Conservation (phyloP, 495 filamentous ascomycete species). For the Lasiosphaeriaceae sp. region DNA sequence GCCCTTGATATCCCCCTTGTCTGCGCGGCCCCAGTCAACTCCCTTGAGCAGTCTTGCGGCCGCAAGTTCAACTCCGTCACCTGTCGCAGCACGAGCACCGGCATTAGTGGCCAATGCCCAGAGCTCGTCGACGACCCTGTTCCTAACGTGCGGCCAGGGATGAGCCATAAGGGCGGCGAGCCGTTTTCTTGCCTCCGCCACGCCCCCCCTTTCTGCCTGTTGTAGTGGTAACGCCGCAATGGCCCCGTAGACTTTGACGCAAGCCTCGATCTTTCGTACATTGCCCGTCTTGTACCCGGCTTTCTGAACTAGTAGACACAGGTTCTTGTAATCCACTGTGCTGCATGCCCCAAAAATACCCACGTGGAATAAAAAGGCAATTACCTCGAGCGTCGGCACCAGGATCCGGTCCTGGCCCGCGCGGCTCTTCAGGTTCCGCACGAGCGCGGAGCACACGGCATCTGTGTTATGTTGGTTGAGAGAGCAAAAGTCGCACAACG, state of each 20-base stretch:
- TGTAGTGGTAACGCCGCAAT: slow-evolving; percentile 34
- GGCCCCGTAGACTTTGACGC: slow-evolving; percentile 70
- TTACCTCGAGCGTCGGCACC: slow-evolving; percentile 69
- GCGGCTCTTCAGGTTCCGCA: slow-evolving; percentile 33
- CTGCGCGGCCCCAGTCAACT: slow-evolving; percentile 41
- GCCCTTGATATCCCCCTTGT: slow-evolving; percentile 29
- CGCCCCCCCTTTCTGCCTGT: slow-evolving; percentile 14
- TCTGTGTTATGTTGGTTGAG: slow-evolving; percentile 26
- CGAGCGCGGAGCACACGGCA: slow-evolving; percentile 31
- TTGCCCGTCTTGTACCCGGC: slow-evolving; percentile 78
- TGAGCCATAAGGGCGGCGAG: slow-evolving; percentile 44
- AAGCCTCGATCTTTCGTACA: slow-evolving; percentile 72
- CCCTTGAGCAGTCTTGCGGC: slow-evolving; percentile 28
- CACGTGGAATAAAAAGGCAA: slow-evolving; percentile 68
- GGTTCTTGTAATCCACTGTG: slow-evolving; percentile 37
- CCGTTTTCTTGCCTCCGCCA: slow-evolving; percentile 37
- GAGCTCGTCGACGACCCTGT: slow-evolving; percentile 43
- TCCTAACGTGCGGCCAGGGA: slow-evolving; percentile 44
- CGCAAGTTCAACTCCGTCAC: slow-evolving; percentile 4
- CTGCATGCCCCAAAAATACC: slow-evolving; percentile 34
- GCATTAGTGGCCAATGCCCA: slow-evolving; percentile 32
- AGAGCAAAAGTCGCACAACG: slow-evolving; percentile 53
- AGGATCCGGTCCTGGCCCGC: slow-evolving; percentile 62
- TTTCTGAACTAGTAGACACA: slow-evolving; percentile 70
- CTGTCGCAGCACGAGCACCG: background rate